Base-by-base conservation (phyloP, 164 flowering plant genomes). In the Nymphaea thermarum region DNA sequence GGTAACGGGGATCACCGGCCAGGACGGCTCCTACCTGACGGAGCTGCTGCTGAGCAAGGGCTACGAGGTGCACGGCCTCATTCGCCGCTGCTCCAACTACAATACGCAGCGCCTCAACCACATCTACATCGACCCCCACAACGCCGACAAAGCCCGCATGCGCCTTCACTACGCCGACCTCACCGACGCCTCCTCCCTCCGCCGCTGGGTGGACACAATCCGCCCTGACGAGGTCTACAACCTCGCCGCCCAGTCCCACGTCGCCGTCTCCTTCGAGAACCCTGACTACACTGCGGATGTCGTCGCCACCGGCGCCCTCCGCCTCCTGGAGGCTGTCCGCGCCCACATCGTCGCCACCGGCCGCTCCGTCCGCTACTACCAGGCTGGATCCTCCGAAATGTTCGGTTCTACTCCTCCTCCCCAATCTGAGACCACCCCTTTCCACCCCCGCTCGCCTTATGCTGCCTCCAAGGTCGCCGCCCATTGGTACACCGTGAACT, bases 271-370 rank as follows among this genome's bases (percentile, higher is more conserved):
- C 61, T 93, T 93, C 70, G 98, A 93, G 83, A 87, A 87, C 83
- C 98, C 98, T 2, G 97, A 91, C 71, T 93, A 87, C 77, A 93
- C 98, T 8, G 97, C 97, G 51, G 98, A 93, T 60, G 97, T 91
- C 3, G 98, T 93, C n/a, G 96, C 94, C 71, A 87, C 98, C 44
- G 98, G 97, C 42, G 89, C 98, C 6, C 84, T 93, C 68, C 85
- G 98, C 53, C 84, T 93, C 47, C 83, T 93, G 10, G 98, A 93
- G 72, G 94, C 98, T 36, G 80, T 93, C 59, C 82, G 98, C 10
- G 85, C 96, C 12, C 98, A 91, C 74, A 79, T 91, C 68, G 68
- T 86, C 65, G 88, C 84, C 70, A 77, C 91, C 1, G 94, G 92
- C 16, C 74, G 97, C n/a, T 12, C 65, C 44, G 69, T 93, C 43